Base-by-base conservation (phyloP, 345 rosid species). In the Raphanus raphanistrum region DNA sequence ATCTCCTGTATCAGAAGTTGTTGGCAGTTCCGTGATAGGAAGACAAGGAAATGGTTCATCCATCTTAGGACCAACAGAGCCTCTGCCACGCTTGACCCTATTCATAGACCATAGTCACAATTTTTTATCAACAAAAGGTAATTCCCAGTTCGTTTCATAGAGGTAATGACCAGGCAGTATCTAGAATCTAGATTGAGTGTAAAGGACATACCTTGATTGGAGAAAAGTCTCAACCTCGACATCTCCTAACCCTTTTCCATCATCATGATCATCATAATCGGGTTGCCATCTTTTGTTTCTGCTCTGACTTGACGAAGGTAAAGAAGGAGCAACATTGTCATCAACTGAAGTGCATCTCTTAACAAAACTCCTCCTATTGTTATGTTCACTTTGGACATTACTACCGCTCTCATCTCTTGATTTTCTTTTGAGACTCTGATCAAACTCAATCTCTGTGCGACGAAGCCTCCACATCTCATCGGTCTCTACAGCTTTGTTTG, bases 61-160 rank as follows among this genome's bases (percentile, higher is more conserved):
- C 97, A 95, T 92, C 84, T 90, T 95, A 2, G 97, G 89, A 76
- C 99, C 99, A 54, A 92, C 74, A 13, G 92, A 86, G 70, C 98
- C 97, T 84, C 96, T 85, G 12, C 99, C 96, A 1, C 96, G 95
- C 83, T 95, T 92, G 70, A 84, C 86, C 85, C 99, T 95, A 85
- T 71, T 4, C 64, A 73, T 65, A 58, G 54, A 43, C 38, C 52
- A 72, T 13, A 65, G 59, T 16, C 76, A 72, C 68, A 72, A 45
- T 41, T 64, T 64, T 65, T 55, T 4, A 64, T 68, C 41, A 10
- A 48, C 38, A 31, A 68, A 10, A 68, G 63, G n/a, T n/a, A 1
- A 35, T 70, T 13, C 52, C 26, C n/a, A 26, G 13, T 5, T 41
- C 17, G 25, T 33, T 38, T 58, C 59, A 59, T 12, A 11, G 58